Base-by-base conservation (phyloP, 164 flowering plant species). In the Aristolochia fimbriata region DNA sequence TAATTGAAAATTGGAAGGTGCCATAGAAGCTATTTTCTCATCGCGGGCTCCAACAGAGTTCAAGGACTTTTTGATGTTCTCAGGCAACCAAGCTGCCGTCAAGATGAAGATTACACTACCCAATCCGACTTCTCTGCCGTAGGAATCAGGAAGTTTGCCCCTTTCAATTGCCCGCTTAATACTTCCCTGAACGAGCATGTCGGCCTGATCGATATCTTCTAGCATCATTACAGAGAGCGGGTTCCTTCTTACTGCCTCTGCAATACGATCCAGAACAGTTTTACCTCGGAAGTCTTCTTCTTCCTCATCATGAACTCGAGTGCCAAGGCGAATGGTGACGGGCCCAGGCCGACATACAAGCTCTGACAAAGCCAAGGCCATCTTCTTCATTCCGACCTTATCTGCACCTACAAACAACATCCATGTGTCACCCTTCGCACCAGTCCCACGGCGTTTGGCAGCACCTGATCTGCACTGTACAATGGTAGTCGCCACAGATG, bases 81-180 rank as follows among this genome's bases (percentile, higher is more conserved):
- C 83, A 0, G 88, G 81, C 31, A 76, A 63, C 87, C 90, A 83
- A 66, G 71, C 73, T 13, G 93, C 68, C 2, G 94, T 85, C 22
- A 93, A 76, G 73, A 93, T 77, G 86, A 93, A 86, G 16, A 84
- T 78, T 15, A 82, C 81, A 61, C 79, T 90, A 14, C 87, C 92
- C 37, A 93, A 81, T 31, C 83, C 79, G 61, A 88, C 70, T 63
- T 93, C 99, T 20, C 99, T 90, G 47, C 97, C 96, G 51, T 84
- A 85, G 21, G 97, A 86, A 71, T 93, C 97, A n/a, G 79, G 60
- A 22, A 93, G 69, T 30, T 96, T 71, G 0, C 97, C 97, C 56
- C 79, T 80, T 64, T 90, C 97, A 70, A 90, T 82, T 16, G 99
- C 97, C 6, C 83, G 78, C 65, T 82, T 85, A 37, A 93, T 77